Percentiles rank a stretch among this genome's conserved stretches.
These are phyloP conservation scores for Phytopythium boreale DNA, from an alignment of 352 stramenopile species.

Conservation along the genomic window DNA sequence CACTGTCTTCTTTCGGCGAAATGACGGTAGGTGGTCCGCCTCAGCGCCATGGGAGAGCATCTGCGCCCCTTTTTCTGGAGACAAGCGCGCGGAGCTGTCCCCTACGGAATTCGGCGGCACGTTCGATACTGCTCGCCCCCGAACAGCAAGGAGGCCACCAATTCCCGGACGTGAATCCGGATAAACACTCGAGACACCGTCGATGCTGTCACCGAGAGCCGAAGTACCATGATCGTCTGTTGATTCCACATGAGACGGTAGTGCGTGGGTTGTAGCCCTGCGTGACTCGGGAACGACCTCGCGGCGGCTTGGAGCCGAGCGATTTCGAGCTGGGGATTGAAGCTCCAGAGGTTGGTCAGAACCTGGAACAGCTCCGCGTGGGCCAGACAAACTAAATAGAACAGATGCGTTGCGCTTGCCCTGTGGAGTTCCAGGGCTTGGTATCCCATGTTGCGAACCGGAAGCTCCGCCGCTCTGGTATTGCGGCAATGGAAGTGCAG, in stretches of 20 bases:
- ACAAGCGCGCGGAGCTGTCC: background rate
- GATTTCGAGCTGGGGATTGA: background rate
- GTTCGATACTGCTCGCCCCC: conserved; percentile 5
- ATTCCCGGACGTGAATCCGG: background rate
- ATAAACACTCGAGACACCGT: no score
- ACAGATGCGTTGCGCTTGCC: background rate
- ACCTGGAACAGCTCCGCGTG: background rate
- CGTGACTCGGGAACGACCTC: background rate
- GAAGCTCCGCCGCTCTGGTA: background rate
- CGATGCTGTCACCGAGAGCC: background rate
- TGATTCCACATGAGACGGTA: background rate
- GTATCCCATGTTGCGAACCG: background rate
- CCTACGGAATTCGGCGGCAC: background rate
- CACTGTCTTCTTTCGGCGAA: conserved; percentile 34
- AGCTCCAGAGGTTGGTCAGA: background rate
- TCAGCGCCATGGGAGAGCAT: background rate
- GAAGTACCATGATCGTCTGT: background rate
- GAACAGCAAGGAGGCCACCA: background rate
- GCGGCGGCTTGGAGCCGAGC: background rate
- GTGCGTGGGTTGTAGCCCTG: background rate
- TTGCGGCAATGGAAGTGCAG: background rate
- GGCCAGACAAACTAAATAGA: background rate
- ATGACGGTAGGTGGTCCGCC: background rate
- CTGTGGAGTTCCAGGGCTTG: background rate
- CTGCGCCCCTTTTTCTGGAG: background rate